A percentile compares a stretch with the other conserved stretches of the same genome.
Conservation (phyloP, 202 grass and related monocot species). For the Brachypodium distachyon region DNA sequence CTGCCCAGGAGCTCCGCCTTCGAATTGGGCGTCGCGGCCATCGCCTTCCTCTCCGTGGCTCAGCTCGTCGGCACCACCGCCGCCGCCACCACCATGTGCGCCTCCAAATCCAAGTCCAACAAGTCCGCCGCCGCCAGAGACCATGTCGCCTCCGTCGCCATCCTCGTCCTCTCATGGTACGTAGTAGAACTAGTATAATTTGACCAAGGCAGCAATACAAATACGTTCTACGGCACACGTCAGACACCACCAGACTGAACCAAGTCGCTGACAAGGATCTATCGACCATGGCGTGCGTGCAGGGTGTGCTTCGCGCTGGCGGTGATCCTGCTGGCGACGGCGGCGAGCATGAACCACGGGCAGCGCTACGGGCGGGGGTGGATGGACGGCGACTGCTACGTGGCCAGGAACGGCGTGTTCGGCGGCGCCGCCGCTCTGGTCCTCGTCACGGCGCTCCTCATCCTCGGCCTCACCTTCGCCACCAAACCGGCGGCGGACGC, state of each 20-base stretch:
- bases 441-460: conserved; percentile 28
- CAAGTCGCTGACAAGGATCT: not conserved
- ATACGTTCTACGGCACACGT: not conserved
- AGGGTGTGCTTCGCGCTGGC: conserved; percentile 67
- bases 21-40: conserved; percentile 60
- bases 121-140: conserved; percentile 9
- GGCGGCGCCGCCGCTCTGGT: conserved; percentile 37
- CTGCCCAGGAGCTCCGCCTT: conserved; percentile 63
- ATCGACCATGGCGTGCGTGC: not conserved
- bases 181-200: not conserved
- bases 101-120: not conserved
- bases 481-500: not conserved
- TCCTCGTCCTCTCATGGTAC: conserved; percentile 64
- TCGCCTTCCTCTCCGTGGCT: conserved; percentile 55
- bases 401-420: conserved; percentile 60
- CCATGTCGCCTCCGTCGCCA: conserved; percentile 22
- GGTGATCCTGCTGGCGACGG: conserved; percentile 39
- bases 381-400: conserved; percentile 93
- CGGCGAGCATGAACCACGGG: conserved; percentile 78
- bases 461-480: conserved; percentile 39
- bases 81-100: conserved; percentile 5
- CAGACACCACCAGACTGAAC: not conserved
- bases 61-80: conserved; percentile 67
- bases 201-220: no score
- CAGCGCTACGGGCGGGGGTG: conserved; percentile 80